A percentile compares a stretch with the other conserved stretches of the same genome.
phyloP scores from a whole-genome alignment of 305 asterid species.

The Ilex paraguariensis region DNA sequence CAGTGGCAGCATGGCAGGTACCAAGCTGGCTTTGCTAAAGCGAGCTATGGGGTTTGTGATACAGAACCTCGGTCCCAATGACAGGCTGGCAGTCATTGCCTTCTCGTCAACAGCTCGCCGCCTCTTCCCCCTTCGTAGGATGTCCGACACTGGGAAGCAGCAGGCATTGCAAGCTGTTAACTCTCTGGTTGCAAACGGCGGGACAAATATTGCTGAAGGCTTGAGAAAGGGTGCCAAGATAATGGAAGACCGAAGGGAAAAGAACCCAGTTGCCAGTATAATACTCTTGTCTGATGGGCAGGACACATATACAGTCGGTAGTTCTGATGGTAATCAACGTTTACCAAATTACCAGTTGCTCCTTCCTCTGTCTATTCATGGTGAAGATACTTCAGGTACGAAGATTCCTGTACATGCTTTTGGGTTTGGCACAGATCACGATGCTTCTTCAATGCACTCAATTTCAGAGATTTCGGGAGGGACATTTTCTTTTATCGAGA shows the following conservation, averaged over 20 bases:
- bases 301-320: slow-evolving; percentile 75
- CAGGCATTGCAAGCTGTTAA: slow-evolving; percentile 78
- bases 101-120: slow-evolving; percentile 93
- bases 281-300: slow-evolving; percentile 85
- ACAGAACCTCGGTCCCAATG: slow-evolving; percentile 85
- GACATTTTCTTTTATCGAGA: slow-evolving; percentile 87
- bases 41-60: slow-evolving; percentile 95
- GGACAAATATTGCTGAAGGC: slow-evolving; percentile 91
- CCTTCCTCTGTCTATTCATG: slow-evolving; percentile 63
- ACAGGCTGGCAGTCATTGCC: slow-evolving; percentile 76
- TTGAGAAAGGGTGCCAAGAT: slow-evolving; percentile 77
- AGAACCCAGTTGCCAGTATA: slow-evolving; percentile 71
- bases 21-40: slow-evolving; percentile 82
- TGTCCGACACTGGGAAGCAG: slow-evolving; percentile 79
- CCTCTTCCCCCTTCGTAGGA: slow-evolving; percentile 71
- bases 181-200: slow-evolving; percentile 75
- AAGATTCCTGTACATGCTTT: slow-evolving; percentile 83
- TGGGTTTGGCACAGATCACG: slow-evolving; percentile 88
- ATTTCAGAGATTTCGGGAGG: slow-evolving; percentile 88
- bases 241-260: slow-evolving; percentile 77
- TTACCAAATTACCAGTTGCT: slow-evolving; percentile 55
- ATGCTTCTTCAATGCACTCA: slow-evolving; percentile 82
- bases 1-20: slow-evolving; percentile 97
- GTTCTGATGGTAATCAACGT: slow-evolving; percentile 17
- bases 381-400: slow-evolving; percentile 43